These are phyloP conservation scores for Eucalyptus regnans DNA, from an alignment of 345 rosid species.

Conservation along the genomic window DNA sequence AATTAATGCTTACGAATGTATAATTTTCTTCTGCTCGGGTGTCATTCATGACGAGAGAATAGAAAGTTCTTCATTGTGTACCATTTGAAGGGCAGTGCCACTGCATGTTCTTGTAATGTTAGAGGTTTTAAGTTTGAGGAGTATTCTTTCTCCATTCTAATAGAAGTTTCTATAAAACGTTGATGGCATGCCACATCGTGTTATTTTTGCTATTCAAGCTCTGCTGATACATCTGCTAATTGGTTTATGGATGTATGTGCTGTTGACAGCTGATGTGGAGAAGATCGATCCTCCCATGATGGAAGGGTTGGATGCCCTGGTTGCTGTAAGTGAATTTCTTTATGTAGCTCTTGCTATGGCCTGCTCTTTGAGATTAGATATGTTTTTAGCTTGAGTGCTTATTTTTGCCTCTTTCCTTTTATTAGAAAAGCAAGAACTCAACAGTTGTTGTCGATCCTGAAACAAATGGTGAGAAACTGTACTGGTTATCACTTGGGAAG, in stretches of 20 bases:
- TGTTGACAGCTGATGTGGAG: constrained; percentile 25
- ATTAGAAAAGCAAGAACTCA: constrained; percentile 26
- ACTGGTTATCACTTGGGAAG: not conserved
- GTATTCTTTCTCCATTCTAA: not conserved
- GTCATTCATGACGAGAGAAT: not conserved
- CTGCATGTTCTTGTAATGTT: not conserved
- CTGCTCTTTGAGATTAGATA: not conserved
- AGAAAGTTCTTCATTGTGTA: not conserved
- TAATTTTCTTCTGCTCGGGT: not conserved
- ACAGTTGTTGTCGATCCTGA: constrained; percentile 7
- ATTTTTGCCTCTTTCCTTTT: not conserved
- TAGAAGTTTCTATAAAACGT: not conserved
- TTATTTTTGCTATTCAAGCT: not conserved
- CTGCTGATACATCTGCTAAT: not conserved
- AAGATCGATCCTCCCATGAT: constrained; percentile 45
- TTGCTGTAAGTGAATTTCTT: constrained; percentile 15
- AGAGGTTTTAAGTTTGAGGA: not conserved
- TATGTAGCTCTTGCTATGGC: not conserved
- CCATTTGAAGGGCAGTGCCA: not conserved
- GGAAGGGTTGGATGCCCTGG: constrained; percentile 48
- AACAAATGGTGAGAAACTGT: constrained; percentile 33
- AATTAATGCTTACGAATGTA: not conserved
- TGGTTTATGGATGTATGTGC: not conserved
- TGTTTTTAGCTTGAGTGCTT: not conserved
- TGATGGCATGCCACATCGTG: not conserved